Conservation (phyloP, 768 basidiomycete genomes). For the Boletus eberwhitei region DNA sequence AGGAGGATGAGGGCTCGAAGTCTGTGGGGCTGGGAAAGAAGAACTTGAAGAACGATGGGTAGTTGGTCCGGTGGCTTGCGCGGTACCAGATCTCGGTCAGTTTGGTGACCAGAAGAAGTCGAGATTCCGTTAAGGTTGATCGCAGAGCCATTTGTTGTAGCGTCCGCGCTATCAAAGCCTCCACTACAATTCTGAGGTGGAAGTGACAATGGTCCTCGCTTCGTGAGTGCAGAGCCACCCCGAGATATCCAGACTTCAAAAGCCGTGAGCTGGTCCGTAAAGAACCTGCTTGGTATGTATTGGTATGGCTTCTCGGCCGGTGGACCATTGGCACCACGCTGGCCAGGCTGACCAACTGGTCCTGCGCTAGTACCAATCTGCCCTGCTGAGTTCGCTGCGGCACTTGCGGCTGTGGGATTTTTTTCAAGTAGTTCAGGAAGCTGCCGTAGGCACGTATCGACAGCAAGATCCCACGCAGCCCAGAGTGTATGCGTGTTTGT, state of each 20-base stretch:
- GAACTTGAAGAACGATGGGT: conserved; percentile 95
- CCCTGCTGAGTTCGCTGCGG: conserved; percentile 22
- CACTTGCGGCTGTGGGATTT: conserved; percentile 21
- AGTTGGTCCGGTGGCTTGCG: conserved; percentile 95
- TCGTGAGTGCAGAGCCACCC: conserved; percentile 81
- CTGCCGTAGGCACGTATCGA: conserved; percentile 90
- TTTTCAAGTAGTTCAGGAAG: conserved; percentile 76
- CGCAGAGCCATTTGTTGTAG: conserved; percentile 9
- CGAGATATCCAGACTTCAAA: conserved; percentile 99
- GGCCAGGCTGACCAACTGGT: conserved; percentile 14
- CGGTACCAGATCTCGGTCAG: conserved; percentile 56
- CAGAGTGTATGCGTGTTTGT: conserved; percentile 98
- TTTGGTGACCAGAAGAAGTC: conserved; percentile 3
- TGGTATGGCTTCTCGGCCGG: conserved; percentile 50
- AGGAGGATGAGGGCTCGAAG: conserved; percentile 92
- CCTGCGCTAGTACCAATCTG: conserved; percentile 10
- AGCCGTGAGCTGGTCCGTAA: conserved; percentile 92
- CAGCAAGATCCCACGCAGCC: conserved; percentile 97
- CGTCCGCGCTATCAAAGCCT: conserved; percentile 25
- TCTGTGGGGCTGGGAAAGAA: conserved; percentile 94
- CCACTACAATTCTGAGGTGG: conserved; percentile 45
- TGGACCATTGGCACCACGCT: conserved; percentile 21
- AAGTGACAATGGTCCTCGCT: conserved; percentile 70
- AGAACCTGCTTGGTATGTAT: conserved; percentile 88
- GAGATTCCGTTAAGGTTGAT: conserved; percentile 17